Conservation (phyloP, 2,329 filamentous ascomycete genomes). For the Lasiodiplodia sp. region DNA sequence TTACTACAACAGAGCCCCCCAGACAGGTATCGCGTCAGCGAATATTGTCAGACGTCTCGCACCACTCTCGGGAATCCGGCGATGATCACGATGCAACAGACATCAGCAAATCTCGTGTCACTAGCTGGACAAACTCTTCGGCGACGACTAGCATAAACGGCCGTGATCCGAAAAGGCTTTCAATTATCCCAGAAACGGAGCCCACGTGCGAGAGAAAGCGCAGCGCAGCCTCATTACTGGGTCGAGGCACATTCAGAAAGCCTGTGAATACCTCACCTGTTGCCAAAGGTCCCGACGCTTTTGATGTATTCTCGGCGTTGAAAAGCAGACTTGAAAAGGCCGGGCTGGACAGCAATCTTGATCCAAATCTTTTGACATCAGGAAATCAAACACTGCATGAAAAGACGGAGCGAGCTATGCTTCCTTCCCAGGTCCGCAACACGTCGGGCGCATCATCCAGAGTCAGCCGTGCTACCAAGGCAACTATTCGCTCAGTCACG, state of each 20-base stretch:
- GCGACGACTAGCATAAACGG: conserved; percentile 62
- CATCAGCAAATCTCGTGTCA: conserved; percentile 70
- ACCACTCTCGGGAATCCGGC: conserved; percentile 26
- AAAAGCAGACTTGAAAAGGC: conserved; percentile 61
- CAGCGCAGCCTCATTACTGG: conserved; percentile 41
- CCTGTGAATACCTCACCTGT: conserved; percentile 30
- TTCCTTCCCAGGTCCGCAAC: conserved; percentile 29
- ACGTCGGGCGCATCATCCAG: conserved; percentile 28
- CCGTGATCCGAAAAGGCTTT: conserved; percentile 65
- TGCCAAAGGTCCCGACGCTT: conserved; percentile 26
- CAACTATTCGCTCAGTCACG: conserved; percentile 49
- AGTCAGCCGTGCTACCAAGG: conserved; percentile 40
- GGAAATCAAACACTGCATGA: conserved; percentile 2
- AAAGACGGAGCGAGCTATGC: conserved; percentile 13
- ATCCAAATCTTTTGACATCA: background rate
- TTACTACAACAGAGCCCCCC: background rate
- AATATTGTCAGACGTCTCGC: conserved; percentile 3
- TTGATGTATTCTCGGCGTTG: conserved; percentile 66
- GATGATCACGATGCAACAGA: conserved; percentile 38
- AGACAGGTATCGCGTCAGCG: conserved; percentile 2
- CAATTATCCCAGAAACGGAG: conserved; percentile 65
- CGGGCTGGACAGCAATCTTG: conserved; percentile 24
- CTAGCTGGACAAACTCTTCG: conserved; percentile 75
- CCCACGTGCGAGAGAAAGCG: conserved; percentile 34
- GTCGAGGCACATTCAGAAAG: conserved; percentile 34